Base-by-base conservation (phyloP, 169 alveolate genomes). In the Plasmodium relictum region DNA sequence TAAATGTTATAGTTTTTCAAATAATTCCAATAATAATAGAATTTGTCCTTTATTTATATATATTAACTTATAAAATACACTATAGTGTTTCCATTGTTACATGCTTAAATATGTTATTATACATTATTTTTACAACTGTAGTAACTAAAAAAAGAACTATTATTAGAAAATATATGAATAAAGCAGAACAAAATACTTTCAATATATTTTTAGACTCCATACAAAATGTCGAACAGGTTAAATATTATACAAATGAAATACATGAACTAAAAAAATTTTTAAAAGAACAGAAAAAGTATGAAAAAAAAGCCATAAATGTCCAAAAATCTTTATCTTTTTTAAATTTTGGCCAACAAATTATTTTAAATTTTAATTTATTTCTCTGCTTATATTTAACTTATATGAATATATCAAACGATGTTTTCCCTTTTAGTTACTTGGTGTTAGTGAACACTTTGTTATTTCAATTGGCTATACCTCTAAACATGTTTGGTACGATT, bases 11-110 rank as follows among this genome's bases (percentile, higher is more conserved):
- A n/a, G 96, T 94, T 5, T 94, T 94, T 89, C 96, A 94, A 88
- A 88, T 92, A 8, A 92, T 91, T 9, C 97, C 97, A 37, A 94
- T 96, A 8, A 88, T 93, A 18, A 92, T 95, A 45, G 97, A 95
- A 92, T 95, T 95, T 66, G 58, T 95, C 50, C 62, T 95, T 76
- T 96, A 95, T 56, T 86, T 95, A 18, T 94, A 88, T 24, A 69
- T 95, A 70, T 89, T 95, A 20, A 90, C 95, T n/a, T 92, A 95
- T 78, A 95, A 95, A 90, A 95, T 95, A 61, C 97, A 97, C n/a
- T 94, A 88, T 26, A 88, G 72, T n/a, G 94, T 94, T 20, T 95
- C 97, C 6, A 70, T 94, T 48, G 88, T 95, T 42, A 93, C 97
- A 6, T 69, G 94, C n/a, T 73, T 89, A 6, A 95, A 96, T 45